Percentiles rank a stretch among this genome's conserved stretches.
Evolutionary conservation across 352 stramenopile species (phyloP).

Genomic region (Pythium pyrilobum): DNA sequence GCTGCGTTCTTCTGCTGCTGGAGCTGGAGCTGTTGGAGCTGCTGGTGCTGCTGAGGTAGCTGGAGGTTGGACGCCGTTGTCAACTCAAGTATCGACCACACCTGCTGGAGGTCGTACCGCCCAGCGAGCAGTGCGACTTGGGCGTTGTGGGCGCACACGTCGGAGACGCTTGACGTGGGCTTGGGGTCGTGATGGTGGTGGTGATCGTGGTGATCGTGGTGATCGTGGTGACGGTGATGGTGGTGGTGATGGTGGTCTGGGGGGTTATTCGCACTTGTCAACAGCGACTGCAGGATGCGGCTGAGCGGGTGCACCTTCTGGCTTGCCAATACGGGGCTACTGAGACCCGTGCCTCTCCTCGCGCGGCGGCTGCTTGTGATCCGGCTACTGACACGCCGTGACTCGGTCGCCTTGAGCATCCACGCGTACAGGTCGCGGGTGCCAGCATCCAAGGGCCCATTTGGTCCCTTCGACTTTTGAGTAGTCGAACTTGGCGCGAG

Average conservation of each 20-base stretch:
- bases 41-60: constrained; percentile 21
- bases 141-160: constrained; percentile 61
- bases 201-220: no score
- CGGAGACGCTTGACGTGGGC: constrained; percentile 14
- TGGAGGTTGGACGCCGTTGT: constrained; percentile 46
- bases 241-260: background rate
- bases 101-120: constrained; percentile 64
- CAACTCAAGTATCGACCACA: constrained; percentile 77
- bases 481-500: background rate
- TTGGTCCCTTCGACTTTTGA: background rate
- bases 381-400: constrained; percentile 4
- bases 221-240: no score
- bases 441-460: constrained; percentile 11
- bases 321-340: constrained; percentile 3
- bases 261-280: constrained; percentile 13
- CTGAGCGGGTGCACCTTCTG: constrained; percentile 36
- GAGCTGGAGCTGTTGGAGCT: constrained; percentile 7
- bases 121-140: constrained; percentile 45
- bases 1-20: constrained; percentile 13
- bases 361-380: background rate
- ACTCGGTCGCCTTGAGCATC: constrained; percentile 21
- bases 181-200: no score
- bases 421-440: constrained; percentile 17
- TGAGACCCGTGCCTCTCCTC: constrained; percentile 1
- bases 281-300: constrained; percentile 34